Conservation (phyloP, 2,329 filamentous ascomycete species). For the Cercospora sojina region DNA sequence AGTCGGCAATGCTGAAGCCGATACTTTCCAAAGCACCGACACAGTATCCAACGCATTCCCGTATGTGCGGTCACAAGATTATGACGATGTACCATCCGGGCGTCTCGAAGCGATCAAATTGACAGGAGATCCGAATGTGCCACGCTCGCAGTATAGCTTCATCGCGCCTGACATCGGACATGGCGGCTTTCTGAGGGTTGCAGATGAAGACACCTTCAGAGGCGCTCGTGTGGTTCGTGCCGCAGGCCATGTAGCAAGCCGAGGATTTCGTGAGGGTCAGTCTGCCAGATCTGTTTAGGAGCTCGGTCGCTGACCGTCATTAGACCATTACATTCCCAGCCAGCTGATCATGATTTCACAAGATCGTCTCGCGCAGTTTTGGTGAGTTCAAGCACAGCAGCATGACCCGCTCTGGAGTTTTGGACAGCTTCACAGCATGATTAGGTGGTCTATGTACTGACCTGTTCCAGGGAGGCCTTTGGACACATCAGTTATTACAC, state of each 20-base stretch:
- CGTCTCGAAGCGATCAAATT: slow-evolving; percentile 82
- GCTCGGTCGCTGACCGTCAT: slow-evolving; percentile 11
- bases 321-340: slow-evolving; percentile 72
- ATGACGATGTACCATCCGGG: slow-evolving; percentile 55
- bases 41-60: slow-evolving; percentile 30
- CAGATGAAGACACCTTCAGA: slow-evolving; percentile 66
- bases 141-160: slow-evolving; percentile 81
- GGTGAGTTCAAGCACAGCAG: background rate
- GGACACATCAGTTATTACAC: slow-evolving; percentile 52
- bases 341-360: slow-evolving; percentile 76
- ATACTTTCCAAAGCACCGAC: slow-evolving; percentile 38
- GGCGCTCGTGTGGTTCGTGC: slow-evolving; percentile 69
- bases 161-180: slow-evolving; percentile 73
- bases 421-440: background rate
- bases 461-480: slow-evolving; percentile 70
- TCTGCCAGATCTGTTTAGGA: background rate
- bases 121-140: slow-evolving; percentile 87
- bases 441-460: background rate
- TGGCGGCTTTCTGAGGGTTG: slow-evolving; percentile 61
- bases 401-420: background rate
- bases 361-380: slow-evolving; percentile 61
- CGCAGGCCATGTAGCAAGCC: slow-evolving; percentile 72
- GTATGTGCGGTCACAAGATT: slow-evolving; percentile 4
- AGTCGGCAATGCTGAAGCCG: background rate
- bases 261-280: slow-evolving; percentile 69